Evolutionary conservation across 768 basidiomycete genomes (phyloP).

Genomic region (Rhizopogon vesiculosus): DNA sequence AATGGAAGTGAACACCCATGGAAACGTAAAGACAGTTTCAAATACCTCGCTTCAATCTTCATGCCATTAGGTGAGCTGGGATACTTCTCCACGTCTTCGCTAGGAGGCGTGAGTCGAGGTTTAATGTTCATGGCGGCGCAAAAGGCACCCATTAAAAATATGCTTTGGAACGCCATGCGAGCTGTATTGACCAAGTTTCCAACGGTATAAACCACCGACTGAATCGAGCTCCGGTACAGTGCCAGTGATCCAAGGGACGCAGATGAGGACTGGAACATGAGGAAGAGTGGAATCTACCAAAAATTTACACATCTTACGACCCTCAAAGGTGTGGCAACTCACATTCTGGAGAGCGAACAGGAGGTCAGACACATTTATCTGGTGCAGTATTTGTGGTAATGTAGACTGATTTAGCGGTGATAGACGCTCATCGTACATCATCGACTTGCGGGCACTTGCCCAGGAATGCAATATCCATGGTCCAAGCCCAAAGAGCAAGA

Average conservation of each 20-base stretch:
- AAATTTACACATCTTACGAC: slow-evolving; percentile 9
- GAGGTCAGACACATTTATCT: slow-evolving; percentile 61
- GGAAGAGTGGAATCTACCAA: slow-evolving; percentile 64
- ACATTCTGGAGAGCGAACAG: slow-evolving; percentile 68
- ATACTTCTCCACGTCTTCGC: slow-evolving; percentile 49
- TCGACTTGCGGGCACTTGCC: slow-evolving; percentile 57
- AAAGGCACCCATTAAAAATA: slow-evolving; percentile 87
- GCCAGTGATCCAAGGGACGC: slow-evolving; percentile 79
- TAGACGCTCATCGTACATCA: slow-evolving; percentile 51
- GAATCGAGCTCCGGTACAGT: slow-evolving; percentile 74
- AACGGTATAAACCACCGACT: slow-evolving; percentile 63
- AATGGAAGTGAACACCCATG: slow-evolving; percentile 5
- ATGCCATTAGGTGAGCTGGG: slow-evolving; percentile 49
- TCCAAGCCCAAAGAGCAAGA: slow-evolving; percentile 76
- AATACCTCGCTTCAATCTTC: slow-evolving; percentile 66
- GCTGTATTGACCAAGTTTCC: slow-evolving; percentile 57
- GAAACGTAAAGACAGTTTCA: slow-evolving; percentile 7
- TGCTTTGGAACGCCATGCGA: slow-evolving; percentile 76
- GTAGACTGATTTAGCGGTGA: slow-evolving; percentile 32
- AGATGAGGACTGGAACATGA: slow-evolving; percentile 67
- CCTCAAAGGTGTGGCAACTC: slow-evolving; percentile 21
- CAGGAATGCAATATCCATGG: slow-evolving; percentile 83
- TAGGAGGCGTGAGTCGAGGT: slow-evolving; percentile 60
- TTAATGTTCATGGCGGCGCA: slow-evolving; percentile 70
- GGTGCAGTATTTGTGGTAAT: slow-evolving; percentile 42